These are phyloP conservation scores for Plasmodium billcollinsi DNA, from an alignment of 169 alveolate genomes.

Conservation along the genomic window DNA sequence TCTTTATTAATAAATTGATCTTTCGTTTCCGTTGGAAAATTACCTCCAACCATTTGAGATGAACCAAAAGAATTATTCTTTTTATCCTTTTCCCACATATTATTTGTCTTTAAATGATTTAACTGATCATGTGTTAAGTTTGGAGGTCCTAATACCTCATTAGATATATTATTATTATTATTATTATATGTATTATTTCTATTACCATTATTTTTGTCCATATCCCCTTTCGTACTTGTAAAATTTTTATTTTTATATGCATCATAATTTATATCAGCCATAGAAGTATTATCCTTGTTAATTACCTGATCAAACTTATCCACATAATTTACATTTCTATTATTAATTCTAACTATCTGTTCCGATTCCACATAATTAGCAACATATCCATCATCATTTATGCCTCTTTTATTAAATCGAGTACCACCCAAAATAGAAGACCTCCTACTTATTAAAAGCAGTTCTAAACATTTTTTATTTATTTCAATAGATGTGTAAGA, in stretches of 20 bases:
- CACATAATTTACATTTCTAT: slow-evolving; percentile 77
- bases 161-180: no score
- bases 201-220: background rate
- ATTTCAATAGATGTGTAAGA: slow-evolving; percentile 78
- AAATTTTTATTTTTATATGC: background rate
- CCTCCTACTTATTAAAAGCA: slow-evolving; percentile 92
- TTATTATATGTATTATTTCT: background rate
- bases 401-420: slow-evolving; percentile 95
- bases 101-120: no score
- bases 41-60: no score
- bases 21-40: background rate
- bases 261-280: background rate
- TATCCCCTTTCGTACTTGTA: background rate
- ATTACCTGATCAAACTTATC: slow-evolving; percentile 78
- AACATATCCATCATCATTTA: slow-evolving; percentile 91
- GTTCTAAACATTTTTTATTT: slow-evolving; percentile 77
- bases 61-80: no score
- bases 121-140: no score
- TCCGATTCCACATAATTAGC: slow-evolving; percentile 98
- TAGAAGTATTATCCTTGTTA: background rate
- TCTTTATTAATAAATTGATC: background rate
- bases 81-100: no score
- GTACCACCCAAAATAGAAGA: slow-evolving; percentile 96
- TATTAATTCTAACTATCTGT: slow-evolving; percentile 87
- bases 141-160: no score